Evolutionary conservation across 163 green algal genomes (phyloP).

Genomic region (Scenedesmus sp.): DNA sequence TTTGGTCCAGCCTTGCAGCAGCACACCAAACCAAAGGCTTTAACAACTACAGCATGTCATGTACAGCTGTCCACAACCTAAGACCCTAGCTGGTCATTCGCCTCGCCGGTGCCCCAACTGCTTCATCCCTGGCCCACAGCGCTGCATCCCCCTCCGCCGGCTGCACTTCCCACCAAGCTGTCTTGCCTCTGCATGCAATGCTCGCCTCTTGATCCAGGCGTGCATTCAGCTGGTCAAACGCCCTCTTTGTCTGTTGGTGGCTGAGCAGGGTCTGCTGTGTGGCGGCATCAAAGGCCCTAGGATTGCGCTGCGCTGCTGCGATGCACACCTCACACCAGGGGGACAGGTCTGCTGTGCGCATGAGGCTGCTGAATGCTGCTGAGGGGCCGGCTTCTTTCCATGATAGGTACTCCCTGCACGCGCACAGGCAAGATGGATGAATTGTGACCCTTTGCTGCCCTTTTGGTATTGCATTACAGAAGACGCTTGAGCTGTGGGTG

Average conservation of each 20-base stretch:
- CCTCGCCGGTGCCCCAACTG: neutral
- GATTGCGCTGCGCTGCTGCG: neutral
- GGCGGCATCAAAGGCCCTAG: neutral
- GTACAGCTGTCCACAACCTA: neutral
- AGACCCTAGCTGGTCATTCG: neutral
- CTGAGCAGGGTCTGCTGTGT: neutral
- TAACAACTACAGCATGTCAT: neutral
- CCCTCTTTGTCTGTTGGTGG: slow-evolving; percentile 6
- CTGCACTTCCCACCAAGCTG: slow-evolving; percentile 21
- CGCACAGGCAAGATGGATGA: neutral
- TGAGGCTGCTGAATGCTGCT: slow-evolving; percentile 21
- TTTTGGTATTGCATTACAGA: too few species aligned
- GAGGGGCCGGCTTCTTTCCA: slow-evolving; percentile 37
- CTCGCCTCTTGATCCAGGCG: slow-evolving; percentile 22
- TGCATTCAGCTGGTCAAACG: slow-evolving; percentile 30
- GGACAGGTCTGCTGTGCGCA: slow-evolving; percentile 15
- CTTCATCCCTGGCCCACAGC: slow-evolving; percentile 5
- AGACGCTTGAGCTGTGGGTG: too few species aligned
- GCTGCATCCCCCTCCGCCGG: neutral
- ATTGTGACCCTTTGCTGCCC: neutral
- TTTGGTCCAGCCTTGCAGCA: too few species aligned
- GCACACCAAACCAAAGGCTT: too few species aligned
- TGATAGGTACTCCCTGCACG: slow-evolving; percentile 31
- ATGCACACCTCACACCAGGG: slow-evolving; percentile 42
- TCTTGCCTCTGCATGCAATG: neutral